These are phyloP conservation scores for Ceratocystis lukuohia DNA, from an alignment of 2,329 filamentous ascomycete genomes.

Conservation along the genomic window DNA sequence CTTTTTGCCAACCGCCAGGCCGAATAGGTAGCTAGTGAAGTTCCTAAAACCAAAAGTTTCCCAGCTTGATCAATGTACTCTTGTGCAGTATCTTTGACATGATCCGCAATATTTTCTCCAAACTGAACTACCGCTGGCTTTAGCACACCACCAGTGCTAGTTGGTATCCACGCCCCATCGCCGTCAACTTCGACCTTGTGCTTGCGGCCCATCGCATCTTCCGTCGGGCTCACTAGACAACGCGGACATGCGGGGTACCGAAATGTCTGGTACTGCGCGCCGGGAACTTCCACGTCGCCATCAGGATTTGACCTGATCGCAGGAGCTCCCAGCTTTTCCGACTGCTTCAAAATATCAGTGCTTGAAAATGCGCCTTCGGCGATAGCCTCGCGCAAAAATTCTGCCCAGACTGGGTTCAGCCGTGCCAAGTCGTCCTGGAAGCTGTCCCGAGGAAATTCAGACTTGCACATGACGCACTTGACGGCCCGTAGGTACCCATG, in stretches of 20 bases:
- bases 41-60: constrained; percentile 67
- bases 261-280: constrained; percentile 78
- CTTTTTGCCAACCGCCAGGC: constrained; percentile 81
- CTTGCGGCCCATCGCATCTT: constrained; percentile 5
- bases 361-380: constrained; percentile 35
- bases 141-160: constrained; percentile 61
- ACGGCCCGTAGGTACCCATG: constrained; percentile 80
- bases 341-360: constrained; percentile 33
- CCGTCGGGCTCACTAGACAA: constrained; percentile 46
- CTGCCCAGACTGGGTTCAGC: constrained; percentile 78
- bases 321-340: constrained; percentile 49
- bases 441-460: constrained; percentile 52
- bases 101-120: constrained; percentile 64
- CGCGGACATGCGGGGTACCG: constrained; percentile 79
- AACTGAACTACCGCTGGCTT: constrained; percentile 97
- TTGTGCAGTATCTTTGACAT: constrained; percentile 65
- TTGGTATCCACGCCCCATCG: constrained; percentile 56
- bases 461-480: constrained; percentile 66
- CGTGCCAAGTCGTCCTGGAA: constrained; percentile 66
- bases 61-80: constrained; percentile 63
- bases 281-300: constrained; percentile 81
- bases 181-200: constrained; percentile 52
- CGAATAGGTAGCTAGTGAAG: constrained; percentile 85
- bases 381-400: constrained; percentile 58
- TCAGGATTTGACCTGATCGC: constrained; percentile 83